Percentiles rank a stretch among this genome's conserved stretches.
Conservation (phyloP, 1,284 basidiomycete species). For the Polyporus tsugae region DNA sequence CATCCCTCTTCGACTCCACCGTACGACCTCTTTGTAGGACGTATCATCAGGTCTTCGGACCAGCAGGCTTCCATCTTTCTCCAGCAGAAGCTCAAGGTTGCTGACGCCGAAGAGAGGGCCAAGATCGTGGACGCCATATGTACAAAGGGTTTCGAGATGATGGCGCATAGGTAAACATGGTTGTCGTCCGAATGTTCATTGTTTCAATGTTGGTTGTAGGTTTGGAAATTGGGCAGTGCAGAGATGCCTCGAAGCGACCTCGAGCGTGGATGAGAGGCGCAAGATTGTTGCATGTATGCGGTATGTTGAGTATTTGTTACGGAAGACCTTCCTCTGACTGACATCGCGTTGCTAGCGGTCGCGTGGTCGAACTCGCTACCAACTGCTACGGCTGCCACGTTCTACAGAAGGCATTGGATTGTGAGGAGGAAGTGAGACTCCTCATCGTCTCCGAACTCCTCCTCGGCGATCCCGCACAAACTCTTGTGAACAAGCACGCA, state of each 20-base stretch:
- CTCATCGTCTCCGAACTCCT: constrained; percentile 84
- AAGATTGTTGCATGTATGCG: constrained; percentile 85
- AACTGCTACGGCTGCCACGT: constrained; percentile 90
- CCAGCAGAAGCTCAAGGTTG: constrained; percentile 87
- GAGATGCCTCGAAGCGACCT: constrained; percentile 79
- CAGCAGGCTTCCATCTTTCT: constrained; percentile 89
- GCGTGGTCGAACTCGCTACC: constrained; percentile 82
- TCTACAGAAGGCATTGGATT: constrained; percentile 87
- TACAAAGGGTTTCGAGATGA: constrained; percentile 84
- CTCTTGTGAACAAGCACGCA: constrained; percentile 86
- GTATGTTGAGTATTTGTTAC: constrained; percentile 46
- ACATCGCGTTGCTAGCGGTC: constrained; percentile 55
- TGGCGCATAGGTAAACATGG: constrained; percentile 74
- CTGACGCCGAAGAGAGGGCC: constrained; percentile 75
- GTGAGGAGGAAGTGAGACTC: constrained; percentile 82
- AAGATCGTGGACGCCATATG: constrained; percentile 88
- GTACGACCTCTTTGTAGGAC: constrained; percentile 78
- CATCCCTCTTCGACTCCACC: constrained; percentile 85
- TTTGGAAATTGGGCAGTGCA: constrained; percentile 91
- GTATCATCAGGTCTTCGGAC: constrained; percentile 86
- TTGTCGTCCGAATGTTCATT: constrained; percentile 15
- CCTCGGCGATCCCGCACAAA: constrained; percentile 80
- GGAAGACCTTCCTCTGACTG: background rate
- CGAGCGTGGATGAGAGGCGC: constrained; percentile 72
- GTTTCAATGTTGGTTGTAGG: constrained; percentile 45